phyloP scores from a whole-genome alignment of 2,329 filamentous ascomycete genomes.

The Paracoccidioides brasiliensis region DNA sequence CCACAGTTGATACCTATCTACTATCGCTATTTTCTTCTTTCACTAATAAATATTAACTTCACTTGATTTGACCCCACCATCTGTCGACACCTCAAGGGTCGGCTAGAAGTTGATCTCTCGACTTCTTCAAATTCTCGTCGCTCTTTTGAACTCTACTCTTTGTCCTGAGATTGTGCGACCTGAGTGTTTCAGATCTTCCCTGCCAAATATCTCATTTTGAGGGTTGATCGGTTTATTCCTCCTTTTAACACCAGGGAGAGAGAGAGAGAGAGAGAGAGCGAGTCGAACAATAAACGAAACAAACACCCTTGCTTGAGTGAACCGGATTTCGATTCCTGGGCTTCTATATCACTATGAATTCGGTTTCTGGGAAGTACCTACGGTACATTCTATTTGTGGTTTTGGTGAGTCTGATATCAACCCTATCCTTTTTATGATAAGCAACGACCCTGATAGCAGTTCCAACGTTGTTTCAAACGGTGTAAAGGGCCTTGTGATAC shows the following conservation, averaged over 20 bases:
- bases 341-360: background rate
- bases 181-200: too few relatives aligned
- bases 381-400: constrained; percentile 65
- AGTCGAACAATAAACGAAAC: background rate
- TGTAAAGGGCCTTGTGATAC: constrained; percentile 46
- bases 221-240: background rate
- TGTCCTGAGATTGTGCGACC: too few relatives aligned
- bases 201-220: too few relatives aligned
- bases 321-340: background rate
- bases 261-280: background rate
- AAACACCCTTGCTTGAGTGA: background rate
- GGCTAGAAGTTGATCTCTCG: too few relatives aligned
- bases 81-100: too few relatives aligned
- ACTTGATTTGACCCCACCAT: too few relatives aligned
- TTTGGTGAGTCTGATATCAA: constrained; percentile 47
- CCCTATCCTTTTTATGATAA: background rate
- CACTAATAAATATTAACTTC: too few relatives aligned
- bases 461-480: background rate
- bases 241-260: background rate
- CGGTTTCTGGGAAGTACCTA: constrained; percentile 25
- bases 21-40: too few relatives aligned
- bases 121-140: too few relatives aligned
- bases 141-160: too few relatives aligned
- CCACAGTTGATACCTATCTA: too few relatives aligned
- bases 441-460: constrained; percentile 10